Evolutionary conservation across 192 early-diverging fungal species (phyloP).

Genomic region (Coemansia sp.): DNA sequence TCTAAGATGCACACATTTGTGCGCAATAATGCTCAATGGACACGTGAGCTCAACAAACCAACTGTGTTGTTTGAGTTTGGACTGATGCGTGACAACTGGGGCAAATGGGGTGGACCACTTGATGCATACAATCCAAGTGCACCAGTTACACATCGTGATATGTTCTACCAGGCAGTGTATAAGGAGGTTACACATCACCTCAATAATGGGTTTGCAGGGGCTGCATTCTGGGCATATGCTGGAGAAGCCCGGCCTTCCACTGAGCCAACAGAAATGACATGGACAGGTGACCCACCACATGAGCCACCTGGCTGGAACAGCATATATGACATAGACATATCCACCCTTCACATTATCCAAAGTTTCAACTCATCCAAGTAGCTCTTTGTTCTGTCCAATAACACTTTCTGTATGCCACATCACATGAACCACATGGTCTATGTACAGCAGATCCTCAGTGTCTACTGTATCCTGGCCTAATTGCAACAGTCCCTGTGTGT

Average conservation of each 20-base stretch:
- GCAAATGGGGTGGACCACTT: constrained; percentile 9
- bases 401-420: constrained; percentile 19
- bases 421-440: constrained; percentile 19
- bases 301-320: constrained; percentile 64
- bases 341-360: constrained; percentile 20
- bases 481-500: constrained; percentile 58
- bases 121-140: constrained; percentile 51
- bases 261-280: constrained; percentile 30
- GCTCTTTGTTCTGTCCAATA: neutral
- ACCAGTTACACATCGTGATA: constrained; percentile 53
- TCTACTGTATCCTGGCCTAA: constrained; percentile 50
- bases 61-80: constrained; percentile 61
- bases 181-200: constrained; percentile 1
- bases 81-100: constrained; percentile 52
- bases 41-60: constrained; percentile 50
- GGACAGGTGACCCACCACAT: constrained; percentile 61
- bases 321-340: constrained; percentile 58
- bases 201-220: constrained; percentile 25
- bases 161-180: constrained; percentile 53
- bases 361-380: neutral
- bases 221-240: constrained; percentile 67
- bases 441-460: constrained; percentile 39
- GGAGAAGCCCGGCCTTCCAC: constrained; percentile 48
- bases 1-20: constrained; percentile 48
- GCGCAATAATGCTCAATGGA: constrained; percentile 51